Evolutionary conservation across 1,139 yeast species (phyloP).

Genomic region (Hansenula sp.): DNA sequence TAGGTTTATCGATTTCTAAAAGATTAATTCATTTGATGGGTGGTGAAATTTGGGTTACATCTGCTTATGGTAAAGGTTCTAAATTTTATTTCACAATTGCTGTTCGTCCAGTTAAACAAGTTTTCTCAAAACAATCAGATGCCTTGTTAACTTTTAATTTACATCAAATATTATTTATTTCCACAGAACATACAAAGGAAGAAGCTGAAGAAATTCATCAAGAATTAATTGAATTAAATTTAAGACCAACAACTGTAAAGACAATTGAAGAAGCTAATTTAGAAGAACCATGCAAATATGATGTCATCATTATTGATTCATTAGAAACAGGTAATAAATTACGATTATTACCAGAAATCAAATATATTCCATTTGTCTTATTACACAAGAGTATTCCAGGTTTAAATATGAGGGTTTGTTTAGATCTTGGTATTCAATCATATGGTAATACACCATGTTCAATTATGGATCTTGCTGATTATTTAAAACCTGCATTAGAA

Average conservation of each 20-base stretch:
- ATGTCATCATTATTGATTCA: conserved; percentile 78
- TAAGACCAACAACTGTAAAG: conserved; percentile 38
- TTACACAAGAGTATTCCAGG: conserved; percentile 76
- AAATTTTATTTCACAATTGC: conserved; percentile 77
- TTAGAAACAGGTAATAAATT: conserved; percentile 69
- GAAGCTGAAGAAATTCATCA: conserved; percentile 43
- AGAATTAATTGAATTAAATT: conserved; percentile 25
- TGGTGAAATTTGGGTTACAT: conserved; percentile 85
- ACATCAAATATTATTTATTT: conserved; percentile 66
- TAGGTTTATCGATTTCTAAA: conserved; percentile 81
- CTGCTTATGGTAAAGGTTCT: conserved; percentile 78
- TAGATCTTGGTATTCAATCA: conserved; percentile 82
- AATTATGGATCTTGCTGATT: conserved; percentile 75
- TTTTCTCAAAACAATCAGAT: conserved; percentile 63
- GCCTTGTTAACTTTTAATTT: conserved; percentile 67
- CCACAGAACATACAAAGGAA: conserved; percentile 54
- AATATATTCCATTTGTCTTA: conserved; percentile 76
- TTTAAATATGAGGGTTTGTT: conserved; percentile 74
- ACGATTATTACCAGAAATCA: conserved; percentile 66
- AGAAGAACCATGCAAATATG: conserved; percentile 55
- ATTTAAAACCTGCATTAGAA: conserved; percentile 79
- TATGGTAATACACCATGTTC: conserved; percentile 88
- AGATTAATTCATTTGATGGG: conserved; percentile 87
- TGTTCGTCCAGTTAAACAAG: conserved; percentile 68
- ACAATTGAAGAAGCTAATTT: conserved; percentile 38